Evolutionary conservation across 495 filamentous ascomycete species (phyloP).

Genomic region (Tuber umbilicatum): DNA sequence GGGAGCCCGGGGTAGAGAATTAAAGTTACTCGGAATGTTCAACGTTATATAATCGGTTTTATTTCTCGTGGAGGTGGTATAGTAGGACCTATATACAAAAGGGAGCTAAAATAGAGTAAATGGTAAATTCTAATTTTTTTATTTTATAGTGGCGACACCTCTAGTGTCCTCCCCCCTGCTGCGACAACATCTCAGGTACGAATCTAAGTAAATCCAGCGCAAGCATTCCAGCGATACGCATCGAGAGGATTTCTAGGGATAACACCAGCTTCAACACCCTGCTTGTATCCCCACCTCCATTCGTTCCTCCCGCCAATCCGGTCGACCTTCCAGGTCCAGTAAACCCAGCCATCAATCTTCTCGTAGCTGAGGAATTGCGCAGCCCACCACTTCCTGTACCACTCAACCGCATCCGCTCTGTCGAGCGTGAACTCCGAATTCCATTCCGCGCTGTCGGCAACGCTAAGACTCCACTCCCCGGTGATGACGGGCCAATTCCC

Average conservation of each 20-base stretch:
- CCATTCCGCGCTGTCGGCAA: constrained; percentile 47
- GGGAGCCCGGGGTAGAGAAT: too few species aligned
- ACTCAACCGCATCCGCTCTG: constrained; percentile 44
- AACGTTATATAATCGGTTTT: too few species aligned
- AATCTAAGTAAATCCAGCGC: constrained; percentile 24
- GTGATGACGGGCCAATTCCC: constrained; percentile 50
- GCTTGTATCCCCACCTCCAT: constrained; percentile 55
- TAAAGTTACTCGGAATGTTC: too few species aligned
- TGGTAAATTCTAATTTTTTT: too few species aligned
- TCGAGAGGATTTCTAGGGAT: constrained; percentile 31
- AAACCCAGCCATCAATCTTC: constrained; percentile 55
- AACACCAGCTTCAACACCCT: constrained; percentile 32
- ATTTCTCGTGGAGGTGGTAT: too few species aligned
- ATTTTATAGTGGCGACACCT: not conserved
- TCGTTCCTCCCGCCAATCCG: constrained; percentile 47
- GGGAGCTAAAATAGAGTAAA: too few species aligned
- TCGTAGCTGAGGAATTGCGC: constrained; percentile 56
- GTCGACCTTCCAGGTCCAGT: constrained; percentile 57
- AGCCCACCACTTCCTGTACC: constrained; percentile 56
- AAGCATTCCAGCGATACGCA: constrained; percentile 24
- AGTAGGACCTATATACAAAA: too few species aligned
- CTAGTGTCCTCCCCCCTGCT: not conserved
- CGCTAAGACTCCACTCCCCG: constrained; percentile 54
- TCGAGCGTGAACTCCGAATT: constrained; percentile 44
- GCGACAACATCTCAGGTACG: not conserved